Percentiles rank a stretch among this genome's conserved stretches.
Evolutionary conservation across 495 filamentous ascomycete species (phyloP).

Genomic region (Cladorrhinum samala): DNA sequence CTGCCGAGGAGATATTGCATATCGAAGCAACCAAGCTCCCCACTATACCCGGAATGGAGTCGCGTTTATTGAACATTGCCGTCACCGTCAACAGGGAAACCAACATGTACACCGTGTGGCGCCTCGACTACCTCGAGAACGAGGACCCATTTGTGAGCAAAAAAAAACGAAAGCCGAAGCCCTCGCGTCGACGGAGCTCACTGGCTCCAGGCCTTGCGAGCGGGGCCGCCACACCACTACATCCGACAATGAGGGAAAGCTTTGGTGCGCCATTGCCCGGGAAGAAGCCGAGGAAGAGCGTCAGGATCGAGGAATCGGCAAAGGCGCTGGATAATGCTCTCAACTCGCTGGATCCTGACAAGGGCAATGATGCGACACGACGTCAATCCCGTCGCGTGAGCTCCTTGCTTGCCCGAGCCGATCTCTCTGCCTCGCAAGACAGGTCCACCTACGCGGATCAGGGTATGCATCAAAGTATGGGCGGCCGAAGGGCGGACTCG

Average conservation of each 20-base stretch:
- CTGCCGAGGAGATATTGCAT: constrained; percentile 74
- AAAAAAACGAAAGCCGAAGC: constrained; percentile 41
- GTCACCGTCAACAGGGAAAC: constrained; percentile 73
- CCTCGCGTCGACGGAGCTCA: constrained; percentile 72
- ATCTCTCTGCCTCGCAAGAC: constrained; percentile 73
- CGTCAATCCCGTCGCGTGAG: constrained; percentile 83
- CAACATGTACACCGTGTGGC: constrained; percentile 73
- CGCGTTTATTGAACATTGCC: constrained; percentile 58
- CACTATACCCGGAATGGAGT: constrained; percentile 4
- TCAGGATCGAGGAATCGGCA: constrained; percentile 40
- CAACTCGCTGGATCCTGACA: constrained; percentile 68
- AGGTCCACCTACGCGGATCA: constrained; percentile 68
- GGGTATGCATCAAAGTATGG: constrained; percentile 44
- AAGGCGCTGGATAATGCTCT: constrained; percentile 54
- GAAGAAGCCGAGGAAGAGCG: constrained; percentile 40
- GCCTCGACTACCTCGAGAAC: constrained; percentile 58
- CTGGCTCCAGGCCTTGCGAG: constrained; percentile 70
- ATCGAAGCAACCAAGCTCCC: constrained; percentile 39
- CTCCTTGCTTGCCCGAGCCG: constrained; percentile 84
- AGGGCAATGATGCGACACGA: constrained; percentile 54
- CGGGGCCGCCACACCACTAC: constrained; percentile 74
- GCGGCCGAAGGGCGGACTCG: constrained; percentile 58
- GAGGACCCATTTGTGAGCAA: constrained; percentile 48
- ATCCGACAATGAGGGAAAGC: constrained; percentile 44
- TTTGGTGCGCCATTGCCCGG: constrained; percentile 42